A percentile compares a stretch with the other conserved stretches of the same genome.
Conservation (phyloP, 2,329 filamentous ascomycete species). For the Trichophyton equinum region DNA sequence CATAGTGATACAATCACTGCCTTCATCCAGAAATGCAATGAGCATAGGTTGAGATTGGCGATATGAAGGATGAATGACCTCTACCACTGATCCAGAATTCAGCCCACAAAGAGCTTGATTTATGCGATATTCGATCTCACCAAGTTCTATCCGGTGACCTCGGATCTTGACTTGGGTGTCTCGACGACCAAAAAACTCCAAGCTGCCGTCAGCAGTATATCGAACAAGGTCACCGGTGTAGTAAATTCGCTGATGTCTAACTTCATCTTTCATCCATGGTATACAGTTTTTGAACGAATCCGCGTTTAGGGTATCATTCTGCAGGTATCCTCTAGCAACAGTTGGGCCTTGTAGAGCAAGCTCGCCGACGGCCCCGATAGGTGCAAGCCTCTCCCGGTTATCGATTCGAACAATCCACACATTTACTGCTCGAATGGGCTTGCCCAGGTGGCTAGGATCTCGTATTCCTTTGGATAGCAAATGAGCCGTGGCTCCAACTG, state of each 20-base stretch:
- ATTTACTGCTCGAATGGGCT: constrained; percentile 9
- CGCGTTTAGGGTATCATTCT: constrained; percentile 2
- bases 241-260: neutral
- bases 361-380: constrained; percentile 30
- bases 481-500: neutral
- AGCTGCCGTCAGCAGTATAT: constrained; percentile 12
- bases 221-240: constrained; percentile 15
- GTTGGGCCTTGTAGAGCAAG: constrained; percentile 28
- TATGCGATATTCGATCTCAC: constrained; percentile 57
- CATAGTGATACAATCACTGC: neutral
- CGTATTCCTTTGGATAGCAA: neutral
- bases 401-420: constrained; percentile 24
- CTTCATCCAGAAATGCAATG: neutral
- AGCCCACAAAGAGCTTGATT: neutral
- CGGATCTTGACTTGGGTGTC: constrained; percentile 63
- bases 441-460: constrained; percentile 7
- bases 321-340: constrained; percentile 27
- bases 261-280: constrained; percentile 4
- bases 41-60: neutral
- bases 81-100: neutral
- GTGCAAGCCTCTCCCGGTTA: constrained; percentile 17
- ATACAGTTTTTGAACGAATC: neutral
- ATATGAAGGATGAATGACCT: neutral
- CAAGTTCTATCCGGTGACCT: constrained; percentile 71
- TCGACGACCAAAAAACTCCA: constrained; percentile 16